Evolutionary conservation across 164 flowering plant genomes (phyloP).

Genomic region (Aristolochia californica): DNA sequence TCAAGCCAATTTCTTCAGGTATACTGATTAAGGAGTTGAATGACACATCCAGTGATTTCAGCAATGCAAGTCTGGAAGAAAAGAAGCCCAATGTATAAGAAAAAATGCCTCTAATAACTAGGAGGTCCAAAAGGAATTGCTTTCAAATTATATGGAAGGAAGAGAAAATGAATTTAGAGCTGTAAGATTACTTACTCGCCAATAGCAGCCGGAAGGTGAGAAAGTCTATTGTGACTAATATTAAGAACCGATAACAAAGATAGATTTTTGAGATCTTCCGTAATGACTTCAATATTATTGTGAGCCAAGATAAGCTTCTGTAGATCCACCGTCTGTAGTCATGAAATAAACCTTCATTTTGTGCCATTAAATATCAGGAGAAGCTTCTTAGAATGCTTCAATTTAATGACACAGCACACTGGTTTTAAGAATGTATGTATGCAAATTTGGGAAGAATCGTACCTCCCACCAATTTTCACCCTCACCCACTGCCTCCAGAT

Average conservation of each 20-base stretch:
- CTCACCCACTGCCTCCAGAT: slow-evolving; percentile 51
- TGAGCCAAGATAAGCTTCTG: slow-evolving; percentile 92
- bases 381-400: no score
- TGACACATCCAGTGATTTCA: slow-evolving; percentile 77
- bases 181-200: slow-evolving; percentile 61
- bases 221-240: slow-evolving; percentile 80
- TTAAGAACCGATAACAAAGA: slow-evolving; percentile 52
- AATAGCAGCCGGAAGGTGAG: slow-evolving; percentile 72
- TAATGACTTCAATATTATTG: slow-evolving; percentile 58
- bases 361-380: background rate
- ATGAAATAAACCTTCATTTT: background rate
- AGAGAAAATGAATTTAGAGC: background rate
- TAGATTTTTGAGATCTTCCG: slow-evolving; percentile 69
- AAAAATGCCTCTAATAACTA: background rate
- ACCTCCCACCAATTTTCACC: slow-evolving; percentile 99
- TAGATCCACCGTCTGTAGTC: slow-evolving; percentile 66
- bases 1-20: slow-evolving; percentile 85
- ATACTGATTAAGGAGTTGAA: slow-evolving; percentile 41
- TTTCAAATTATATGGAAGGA: background rate
- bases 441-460: slow-evolving; percentile 1
- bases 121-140: background rate
- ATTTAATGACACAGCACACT: background rate
- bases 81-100: slow-evolving; percentile 1
- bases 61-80: slow-evolving; percentile 59
- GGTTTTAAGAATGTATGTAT: background rate